phyloP scores from a whole-genome alignment of 2,329 filamentous ascomycete species.

The Cercospora sp. region DNA sequence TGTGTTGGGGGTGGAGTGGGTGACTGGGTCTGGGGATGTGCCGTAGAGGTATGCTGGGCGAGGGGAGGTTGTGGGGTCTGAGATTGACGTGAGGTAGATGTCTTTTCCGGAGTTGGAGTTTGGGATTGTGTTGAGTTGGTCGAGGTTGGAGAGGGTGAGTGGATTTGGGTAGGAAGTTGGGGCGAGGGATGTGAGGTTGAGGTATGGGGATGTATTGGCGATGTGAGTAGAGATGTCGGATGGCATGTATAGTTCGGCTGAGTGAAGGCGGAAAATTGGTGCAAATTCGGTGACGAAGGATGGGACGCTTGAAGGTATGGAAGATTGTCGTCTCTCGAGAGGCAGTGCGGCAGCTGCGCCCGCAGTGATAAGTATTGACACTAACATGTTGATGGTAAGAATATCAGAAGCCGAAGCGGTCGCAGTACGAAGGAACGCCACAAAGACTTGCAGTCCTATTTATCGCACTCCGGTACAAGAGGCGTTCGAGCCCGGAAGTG shows the following conservation, averaged over 20 bases:
- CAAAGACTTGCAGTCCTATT: neutral
- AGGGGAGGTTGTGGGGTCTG: constrained; percentile 35
- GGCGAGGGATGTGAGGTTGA: constrained; percentile 34
- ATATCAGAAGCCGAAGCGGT: neutral
- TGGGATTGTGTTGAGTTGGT: constrained; percentile 44
- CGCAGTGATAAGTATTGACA: neutral
- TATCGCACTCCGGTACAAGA: neutral
- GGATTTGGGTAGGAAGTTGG: constrained; percentile 34
- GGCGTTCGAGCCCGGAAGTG: neutral
- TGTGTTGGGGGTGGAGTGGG: constrained; percentile 53
- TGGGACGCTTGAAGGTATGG: constrained; percentile 27
- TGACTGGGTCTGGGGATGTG: constrained; percentile 49
- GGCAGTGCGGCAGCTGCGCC: constrained; percentile 7
- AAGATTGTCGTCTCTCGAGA: constrained; percentile 10
- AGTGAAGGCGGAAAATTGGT: constrained; percentile 49
- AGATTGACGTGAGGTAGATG: constrained; percentile 49
- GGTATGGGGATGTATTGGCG: constrained; percentile 42
- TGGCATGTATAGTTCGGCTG: constrained; percentile 46
- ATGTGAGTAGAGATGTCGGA: constrained; percentile 48
- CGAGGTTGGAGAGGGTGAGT: constrained; percentile 46
- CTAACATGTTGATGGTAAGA: constrained; percentile 1
- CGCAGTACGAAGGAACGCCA: neutral
- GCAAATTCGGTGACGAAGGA: constrained; percentile 38
- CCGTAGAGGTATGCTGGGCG: constrained; percentile 52
- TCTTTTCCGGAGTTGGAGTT: constrained; percentile 36